Evolutionary conservation across 1,284 basidiomycete genomes (phyloP), one percentile per base, ranked within the genome.

Genomic region (Cutaneotrichosporon sp.): DNA sequence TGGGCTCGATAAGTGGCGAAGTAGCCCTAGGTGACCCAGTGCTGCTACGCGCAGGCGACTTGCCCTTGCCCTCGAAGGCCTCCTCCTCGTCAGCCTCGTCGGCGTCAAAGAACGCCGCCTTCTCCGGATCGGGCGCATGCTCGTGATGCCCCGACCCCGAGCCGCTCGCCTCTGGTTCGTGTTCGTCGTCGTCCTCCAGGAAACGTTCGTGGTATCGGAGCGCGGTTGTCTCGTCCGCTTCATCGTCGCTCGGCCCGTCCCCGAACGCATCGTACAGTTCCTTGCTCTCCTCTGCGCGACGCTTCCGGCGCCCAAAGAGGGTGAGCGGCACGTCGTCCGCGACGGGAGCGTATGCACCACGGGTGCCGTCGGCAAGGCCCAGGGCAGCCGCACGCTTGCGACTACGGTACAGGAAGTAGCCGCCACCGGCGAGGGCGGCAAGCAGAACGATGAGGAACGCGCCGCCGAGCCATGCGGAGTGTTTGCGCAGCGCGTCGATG

Each of bases 221-320:
- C 9, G 72, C 73, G 2, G 72, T 71, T 13, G 63, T 56, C 11
- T 69, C 72, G 26, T 73, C 75, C 6, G 75, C 76, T 14, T 75
- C 73, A 1, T 72, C 71, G 58, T 79, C 77, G 47, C 73, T 73
- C 18, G 76, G 76, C 30, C 76, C 78, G 72, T 92, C 91, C 22
- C 91, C 92, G 80, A 95, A 95, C 16, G 92, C 92, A 79, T 95
- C 92, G 73, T 95, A 95, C 62, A 95, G 76, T 77, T 95, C 92
- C 81, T 89, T 91, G 36, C 70, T 70, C 53, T 75, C 72, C 58
- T 60, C 63, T 32, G 49, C 58, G 21, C 34, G 34, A 13, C 79
- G 58, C 81, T 81, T 32, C 77, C 58, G 65, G 42, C 81, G 81
- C 61, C 76, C 74, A n/a, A 92, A 76, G 4, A 87, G 77, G 56